Evolutionary conservation across 2,329 filamentous ascomycete species (phyloP).

Genomic region (Xylaria sp.): DNA sequence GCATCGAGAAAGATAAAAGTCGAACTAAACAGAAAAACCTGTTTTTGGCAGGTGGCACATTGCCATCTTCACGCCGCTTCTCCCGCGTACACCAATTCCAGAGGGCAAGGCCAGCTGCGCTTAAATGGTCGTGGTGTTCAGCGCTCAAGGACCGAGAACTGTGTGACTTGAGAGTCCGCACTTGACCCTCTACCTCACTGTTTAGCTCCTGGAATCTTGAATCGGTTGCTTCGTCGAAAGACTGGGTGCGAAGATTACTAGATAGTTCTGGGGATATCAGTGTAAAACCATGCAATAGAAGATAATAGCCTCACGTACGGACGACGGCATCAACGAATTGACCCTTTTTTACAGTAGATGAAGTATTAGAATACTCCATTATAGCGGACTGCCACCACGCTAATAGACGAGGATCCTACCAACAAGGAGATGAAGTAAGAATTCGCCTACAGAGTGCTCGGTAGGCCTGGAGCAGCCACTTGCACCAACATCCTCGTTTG

Average conservation of each 20-base stretch:
- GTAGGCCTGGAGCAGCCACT: neutral
- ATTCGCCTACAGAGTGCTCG: neutral
- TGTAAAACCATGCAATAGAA: neutral
- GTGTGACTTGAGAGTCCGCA: constrained; percentile 48
- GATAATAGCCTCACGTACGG: constrained; percentile 19
- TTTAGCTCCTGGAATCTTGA: constrained; percentile 50
- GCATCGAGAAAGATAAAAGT: constrained; percentile 72
- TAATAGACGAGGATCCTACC: neutral
- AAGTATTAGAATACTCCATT: constrained; percentile 29
- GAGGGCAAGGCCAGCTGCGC: constrained; percentile 64
- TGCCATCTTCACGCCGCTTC: constrained; percentile 50
- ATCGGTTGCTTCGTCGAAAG: constrained; percentile 44
- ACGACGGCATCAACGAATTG: constrained; percentile 30
- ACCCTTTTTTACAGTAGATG: constrained; percentile 21
- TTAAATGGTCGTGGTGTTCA: constrained; percentile 59
- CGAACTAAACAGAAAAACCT: constrained; percentile 55
- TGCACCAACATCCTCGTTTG: constrained; percentile 1
- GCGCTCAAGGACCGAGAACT: constrained; percentile 49
- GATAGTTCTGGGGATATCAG: constrained; percentile 43
- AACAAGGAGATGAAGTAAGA: neutral
- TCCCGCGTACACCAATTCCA: constrained; percentile 74
- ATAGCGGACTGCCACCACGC: neutral
- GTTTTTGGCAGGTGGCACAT: constrained; percentile 38
- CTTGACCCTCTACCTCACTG: constrained; percentile 55
- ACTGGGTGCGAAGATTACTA: constrained; percentile 44